Conservation (phyloP, 1,284 basidiomycete species). For the Microbotryomycetes sp. region DNA sequence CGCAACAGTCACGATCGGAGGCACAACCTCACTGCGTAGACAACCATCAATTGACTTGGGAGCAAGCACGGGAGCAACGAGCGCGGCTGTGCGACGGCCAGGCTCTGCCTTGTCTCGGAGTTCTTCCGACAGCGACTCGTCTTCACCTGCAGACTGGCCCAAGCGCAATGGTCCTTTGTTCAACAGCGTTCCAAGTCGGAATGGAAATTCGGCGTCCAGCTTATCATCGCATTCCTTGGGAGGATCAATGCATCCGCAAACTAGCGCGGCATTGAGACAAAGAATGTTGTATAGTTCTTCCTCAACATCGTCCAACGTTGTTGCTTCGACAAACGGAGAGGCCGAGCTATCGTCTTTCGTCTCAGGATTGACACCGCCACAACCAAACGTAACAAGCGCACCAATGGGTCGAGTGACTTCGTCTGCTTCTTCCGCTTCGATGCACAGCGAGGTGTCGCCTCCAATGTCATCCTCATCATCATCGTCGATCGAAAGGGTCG, state of each 20-base stretch:
- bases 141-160: background rate
- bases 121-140: background rate
- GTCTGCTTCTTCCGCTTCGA: background rate
- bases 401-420: background rate
- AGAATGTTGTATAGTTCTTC: conserved; percentile 18
- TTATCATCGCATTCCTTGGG: background rate
- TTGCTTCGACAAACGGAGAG: background rate
- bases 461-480: conserved; percentile 11
- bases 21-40: conserved; percentile 5
- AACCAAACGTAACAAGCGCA: background rate
- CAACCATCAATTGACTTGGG: background rate
- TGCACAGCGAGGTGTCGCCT: conserved; percentile 4
- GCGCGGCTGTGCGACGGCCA: conserved; percentile 1
- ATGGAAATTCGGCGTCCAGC: background rate
- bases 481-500: conserved; percentile 14
- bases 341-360: background rate
- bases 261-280: conserved; percentile 25
- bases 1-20: conserved; percentile 20
- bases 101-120: background rate
- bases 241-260: conserved; percentile 9
- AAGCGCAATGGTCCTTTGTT: background rate
- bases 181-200: background rate
- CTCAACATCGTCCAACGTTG: background rate
- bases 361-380: background rate
- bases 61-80: no score